Evolutionary conservation across 495 filamentous ascomycete species (phyloP).

Genomic region (Penicillium daleae): DNA sequence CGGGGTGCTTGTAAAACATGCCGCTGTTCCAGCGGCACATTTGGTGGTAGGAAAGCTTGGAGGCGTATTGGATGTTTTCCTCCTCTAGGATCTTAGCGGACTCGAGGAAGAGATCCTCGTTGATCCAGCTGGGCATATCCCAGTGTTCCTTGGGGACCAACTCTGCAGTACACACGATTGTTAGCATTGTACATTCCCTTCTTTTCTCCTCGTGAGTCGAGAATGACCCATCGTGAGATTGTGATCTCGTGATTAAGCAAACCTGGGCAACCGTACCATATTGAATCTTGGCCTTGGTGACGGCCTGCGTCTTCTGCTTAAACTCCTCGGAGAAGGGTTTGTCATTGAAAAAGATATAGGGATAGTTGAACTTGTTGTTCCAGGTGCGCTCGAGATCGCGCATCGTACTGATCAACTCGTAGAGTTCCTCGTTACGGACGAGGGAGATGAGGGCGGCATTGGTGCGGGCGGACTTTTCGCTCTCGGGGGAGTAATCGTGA

Average conservation of each 20-base stretch:
- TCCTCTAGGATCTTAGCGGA: constrained; percentile 82
- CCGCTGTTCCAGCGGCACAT: constrained; percentile 99
- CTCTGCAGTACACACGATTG: constrained; percentile 52
- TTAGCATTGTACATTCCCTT: background rate
- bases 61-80: constrained; percentile 85
- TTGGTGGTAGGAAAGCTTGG: constrained; percentile 90
- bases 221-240: background rate
- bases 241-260: no score
- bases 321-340: constrained; percentile 90
- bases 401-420: constrained; percentile 85
- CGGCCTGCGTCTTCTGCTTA: constrained; percentile 73
- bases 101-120: constrained; percentile 80
- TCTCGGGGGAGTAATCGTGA: constrained; percentile 69
- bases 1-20: constrained; percentile 95
- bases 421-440: constrained; percentile 87
- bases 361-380: constrained; percentile 99
- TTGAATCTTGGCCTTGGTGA: constrained; percentile 79
- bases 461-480: constrained; percentile 75
- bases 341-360: constrained; percentile 99
- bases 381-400: constrained; percentile 89
- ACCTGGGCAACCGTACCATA: constrained; percentile 63
- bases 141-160: constrained; percentile 93
- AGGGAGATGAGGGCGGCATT: constrained; percentile 91
- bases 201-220: background rate
- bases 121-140: constrained; percentile 91